A percentile compares a stretch with the other conserved stretches of the same genome.
These are phyloP conservation scores for Mrakia hoshinonis DNA, from an alignment of 768 basidiomycete species.

Conservation along the genomic window DNA sequence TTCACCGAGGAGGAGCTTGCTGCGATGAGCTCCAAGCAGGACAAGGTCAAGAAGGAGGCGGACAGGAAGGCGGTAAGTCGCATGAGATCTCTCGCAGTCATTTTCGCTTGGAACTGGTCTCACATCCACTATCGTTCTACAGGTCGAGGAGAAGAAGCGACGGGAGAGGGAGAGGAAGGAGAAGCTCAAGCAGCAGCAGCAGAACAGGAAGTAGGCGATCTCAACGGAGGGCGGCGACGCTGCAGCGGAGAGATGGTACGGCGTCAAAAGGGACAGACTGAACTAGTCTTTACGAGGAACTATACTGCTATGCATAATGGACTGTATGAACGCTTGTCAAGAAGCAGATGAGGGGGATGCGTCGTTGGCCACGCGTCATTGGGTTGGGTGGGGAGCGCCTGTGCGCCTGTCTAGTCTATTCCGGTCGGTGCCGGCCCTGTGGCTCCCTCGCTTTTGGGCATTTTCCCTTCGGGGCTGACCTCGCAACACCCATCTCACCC, in stretches of 20 bases:
- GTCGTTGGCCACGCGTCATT: too few relatives aligned
- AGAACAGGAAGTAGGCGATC: neutral
- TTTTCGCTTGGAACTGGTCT: neutral
- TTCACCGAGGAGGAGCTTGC: neutral
- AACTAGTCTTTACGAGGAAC: too few relatives aligned
- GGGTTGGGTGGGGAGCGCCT: too few relatives aligned
- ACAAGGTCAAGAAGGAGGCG: neutral
- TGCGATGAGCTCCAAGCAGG: constrained; percentile 2
- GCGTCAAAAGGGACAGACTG: too few relatives aligned
- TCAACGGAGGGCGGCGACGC: too few relatives aligned
- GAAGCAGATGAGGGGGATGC: too few relatives aligned
- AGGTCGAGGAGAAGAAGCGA: constrained; percentile 23
- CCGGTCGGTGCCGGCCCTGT: too few relatives aligned
- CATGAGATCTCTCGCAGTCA: neutral
- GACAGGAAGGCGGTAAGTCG: constrained; percentile 15
- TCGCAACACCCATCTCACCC: neutral
- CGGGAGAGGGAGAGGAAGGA: constrained; percentile 12
- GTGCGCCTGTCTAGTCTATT: too few relatives aligned
- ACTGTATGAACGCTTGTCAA: too few relatives aligned
- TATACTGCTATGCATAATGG: too few relatives aligned
- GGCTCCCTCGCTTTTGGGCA: too few relatives aligned
- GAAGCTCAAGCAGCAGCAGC: constrained; percentile 20
- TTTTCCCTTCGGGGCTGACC: neutral
- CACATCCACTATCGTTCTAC: neutral
- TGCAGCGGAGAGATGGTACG: too few relatives aligned